Evolutionary conservation across 2,329 filamentous ascomycete genomes (phyloP).

Genomic region (Rutstroemia sp.): DNA sequence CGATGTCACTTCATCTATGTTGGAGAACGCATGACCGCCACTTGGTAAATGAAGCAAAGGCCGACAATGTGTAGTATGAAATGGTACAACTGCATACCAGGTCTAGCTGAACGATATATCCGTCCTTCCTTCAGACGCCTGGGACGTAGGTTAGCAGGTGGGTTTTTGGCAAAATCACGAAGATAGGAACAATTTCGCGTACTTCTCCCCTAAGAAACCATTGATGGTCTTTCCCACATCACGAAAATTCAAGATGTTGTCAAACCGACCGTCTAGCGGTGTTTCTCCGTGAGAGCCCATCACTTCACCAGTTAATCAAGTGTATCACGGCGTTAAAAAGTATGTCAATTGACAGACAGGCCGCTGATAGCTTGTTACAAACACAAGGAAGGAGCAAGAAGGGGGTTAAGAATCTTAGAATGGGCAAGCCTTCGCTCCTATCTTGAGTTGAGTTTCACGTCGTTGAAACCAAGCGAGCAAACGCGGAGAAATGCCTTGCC

Average conservation of each 20-base stretch:
- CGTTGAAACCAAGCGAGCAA: too few relatives aligned
- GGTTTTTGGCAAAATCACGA: not conserved
- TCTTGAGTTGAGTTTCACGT: too few relatives aligned
- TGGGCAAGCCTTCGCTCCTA: too few relatives aligned
- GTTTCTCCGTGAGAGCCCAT: slow-evolving; percentile 12
- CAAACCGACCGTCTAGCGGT: slow-evolving; percentile 30
- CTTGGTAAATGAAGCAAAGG: not conserved
- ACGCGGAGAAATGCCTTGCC: too few relatives aligned
- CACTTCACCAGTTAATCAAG: slow-evolving; percentile 24
- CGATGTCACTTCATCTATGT: too few relatives aligned
- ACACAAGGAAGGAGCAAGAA: too few relatives aligned
- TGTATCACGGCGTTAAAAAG: too few relatives aligned
- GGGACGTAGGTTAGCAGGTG: slow-evolving; percentile 8
- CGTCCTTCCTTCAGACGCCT: slow-evolving; percentile 50
- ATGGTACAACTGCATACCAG: slow-evolving; percentile 34
- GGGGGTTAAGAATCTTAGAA: too few relatives aligned
- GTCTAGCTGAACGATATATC: slow-evolving; percentile 62
- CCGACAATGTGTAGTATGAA: too few relatives aligned
- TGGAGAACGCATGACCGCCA: not conserved
- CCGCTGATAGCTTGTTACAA: too few relatives aligned
- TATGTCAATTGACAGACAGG: too few relatives aligned
- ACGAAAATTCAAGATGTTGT: slow-evolving; percentile 66
- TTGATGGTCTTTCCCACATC: slow-evolving; percentile 68
- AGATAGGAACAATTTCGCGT: slow-evolving; percentile 21
- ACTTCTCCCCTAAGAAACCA: slow-evolving; percentile 47